These are phyloP conservation scores for Nakaseomyces nivariensis DNA, from an alignment of 1,139 yeast genomes.

Conservation along the genomic window DNA sequence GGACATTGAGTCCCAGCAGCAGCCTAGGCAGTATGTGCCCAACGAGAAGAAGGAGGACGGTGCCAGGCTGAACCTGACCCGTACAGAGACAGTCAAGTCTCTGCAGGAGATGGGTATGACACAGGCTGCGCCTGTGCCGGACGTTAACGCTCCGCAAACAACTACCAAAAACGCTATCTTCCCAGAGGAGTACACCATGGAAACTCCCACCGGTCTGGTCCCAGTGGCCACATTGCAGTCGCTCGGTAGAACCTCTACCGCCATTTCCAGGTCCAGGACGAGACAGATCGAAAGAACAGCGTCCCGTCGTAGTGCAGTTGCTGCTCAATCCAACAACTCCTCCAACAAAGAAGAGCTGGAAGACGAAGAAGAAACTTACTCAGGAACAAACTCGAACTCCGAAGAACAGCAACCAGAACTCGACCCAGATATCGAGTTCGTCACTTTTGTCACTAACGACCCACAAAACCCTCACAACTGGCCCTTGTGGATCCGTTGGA, in stretches of 20 bases:
- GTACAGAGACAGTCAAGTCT: slow-evolving; percentile 65
- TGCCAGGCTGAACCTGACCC: slow-evolving; percentile 27
- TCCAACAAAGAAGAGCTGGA: slow-evolving; percentile 15
- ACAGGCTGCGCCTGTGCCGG: slow-evolving; percentile 43
- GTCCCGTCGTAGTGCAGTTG: slow-evolving; percentile 2
- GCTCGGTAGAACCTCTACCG: slow-evolving; percentile 48
- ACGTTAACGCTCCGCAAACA: slow-evolving; percentile 49
- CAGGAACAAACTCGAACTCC: slow-evolving; percentile 9
- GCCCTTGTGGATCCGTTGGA: slow-evolving; percentile 50
- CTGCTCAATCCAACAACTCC: not conserved
- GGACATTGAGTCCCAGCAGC: slow-evolving; percentile 11
- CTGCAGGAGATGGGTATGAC: slow-evolving; percentile 53
- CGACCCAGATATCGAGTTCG: slow-evolving; percentile 68
- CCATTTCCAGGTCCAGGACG: slow-evolving; percentile 30
- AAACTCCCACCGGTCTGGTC: slow-evolving; percentile 79
- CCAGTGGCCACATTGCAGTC: slow-evolving; percentile 63
- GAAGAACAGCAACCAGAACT: slow-evolving; percentile 26
- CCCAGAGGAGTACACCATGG: slow-evolving; percentile 86
- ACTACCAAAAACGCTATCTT: slow-evolving; percentile 53
- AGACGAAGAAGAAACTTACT: slow-evolving; percentile 21
- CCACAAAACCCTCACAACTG: slow-evolving; percentile 87
- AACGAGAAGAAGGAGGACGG: not conserved
- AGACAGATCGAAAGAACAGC: slow-evolving; percentile 18
- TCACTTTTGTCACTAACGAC: slow-evolving; percentile 65
- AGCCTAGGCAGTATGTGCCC: slow-evolving; percentile 21